phyloP scores from a whole-genome alignment of 495 filamentous ascomycete genomes.

The Trichoderma reesei region DNA sequence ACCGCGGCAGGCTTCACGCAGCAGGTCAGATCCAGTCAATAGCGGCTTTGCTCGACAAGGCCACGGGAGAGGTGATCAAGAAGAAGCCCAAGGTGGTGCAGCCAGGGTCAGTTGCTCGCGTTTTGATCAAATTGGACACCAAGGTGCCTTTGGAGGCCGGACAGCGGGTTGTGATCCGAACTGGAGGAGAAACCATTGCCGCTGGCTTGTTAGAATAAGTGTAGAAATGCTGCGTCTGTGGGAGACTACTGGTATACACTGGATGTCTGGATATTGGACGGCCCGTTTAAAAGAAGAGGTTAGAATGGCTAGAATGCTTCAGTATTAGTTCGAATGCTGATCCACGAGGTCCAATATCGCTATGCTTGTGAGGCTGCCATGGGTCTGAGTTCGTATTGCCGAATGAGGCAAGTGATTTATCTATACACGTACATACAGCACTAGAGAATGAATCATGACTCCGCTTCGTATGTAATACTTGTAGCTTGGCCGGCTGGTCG shows the following conservation, averaged over 20 bases:
- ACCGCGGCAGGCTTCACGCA: constrained; percentile 71
- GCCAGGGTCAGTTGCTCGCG: constrained; percentile 56
- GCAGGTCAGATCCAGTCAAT: constrained; percentile 64
- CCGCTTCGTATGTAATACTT: no score
- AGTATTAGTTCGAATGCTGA: no score
- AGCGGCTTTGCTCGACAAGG: constrained; percentile 65
- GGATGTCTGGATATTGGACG: neutral
- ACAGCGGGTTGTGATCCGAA: constrained; percentile 69
- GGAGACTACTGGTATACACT: constrained; percentile 14
- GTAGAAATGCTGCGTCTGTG: neutral
- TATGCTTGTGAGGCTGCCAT: no score
- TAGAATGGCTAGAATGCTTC: no score
- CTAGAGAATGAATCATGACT: no score
- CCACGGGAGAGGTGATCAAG: constrained; percentile 56
- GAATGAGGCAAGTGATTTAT: no score
- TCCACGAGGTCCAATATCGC: no score
- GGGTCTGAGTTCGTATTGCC: no score
- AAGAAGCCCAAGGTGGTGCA: constrained; percentile 77
- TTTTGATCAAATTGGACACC: constrained; percentile 61
- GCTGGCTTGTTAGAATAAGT: constrained; percentile 71
- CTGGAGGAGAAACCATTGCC: constrained; percentile 71
- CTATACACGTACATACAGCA: no score
- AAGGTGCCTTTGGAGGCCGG: constrained; percentile 72
- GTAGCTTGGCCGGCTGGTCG: no score
- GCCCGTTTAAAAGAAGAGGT: no score